Percentiles rank a stretch among this genome's conserved stretches.
Evolutionary conservation across 805 yeast species (phyloP).

Genomic region (Nakazawaea ernobii): DNA sequence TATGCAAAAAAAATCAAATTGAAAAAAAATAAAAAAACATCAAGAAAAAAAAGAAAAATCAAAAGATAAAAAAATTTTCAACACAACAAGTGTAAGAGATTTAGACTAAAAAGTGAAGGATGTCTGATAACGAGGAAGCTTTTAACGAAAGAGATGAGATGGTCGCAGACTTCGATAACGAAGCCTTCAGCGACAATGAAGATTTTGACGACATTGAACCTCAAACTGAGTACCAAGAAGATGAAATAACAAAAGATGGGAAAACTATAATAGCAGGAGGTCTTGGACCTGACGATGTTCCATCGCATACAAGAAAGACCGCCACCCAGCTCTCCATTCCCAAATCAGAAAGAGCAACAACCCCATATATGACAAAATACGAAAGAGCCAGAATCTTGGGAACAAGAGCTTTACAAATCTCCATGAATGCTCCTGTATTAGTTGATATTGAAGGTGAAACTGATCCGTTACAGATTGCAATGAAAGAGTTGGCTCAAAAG

Average conservation of each 20-base stretch:
- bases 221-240: slow-evolving; percentile 28
- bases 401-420: slow-evolving; percentile 94
- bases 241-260: slow-evolving; percentile 61
- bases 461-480: slow-evolving; percentile 95
- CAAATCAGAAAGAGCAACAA: slow-evolving; percentile 82
- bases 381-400: slow-evolving; percentile 98
- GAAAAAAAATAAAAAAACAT: background rate
- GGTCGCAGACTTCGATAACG: slow-evolving; percentile 80
- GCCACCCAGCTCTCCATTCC: slow-evolving; percentile 82
- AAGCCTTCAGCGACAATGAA: slow-evolving; percentile 41
- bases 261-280: slow-evolving; percentile 70
- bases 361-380: slow-evolving; percentile 98
- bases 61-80: slow-evolving; percentile 1
- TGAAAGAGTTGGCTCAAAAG: slow-evolving; percentile 92
- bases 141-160: slow-evolving; percentile 68
- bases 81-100: background rate
- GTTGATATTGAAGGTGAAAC: slow-evolving; percentile 99
- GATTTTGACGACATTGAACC: slow-evolving; percentile 35
- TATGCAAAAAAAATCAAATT: background rate
- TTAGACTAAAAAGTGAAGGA: slow-evolving; percentile 14
- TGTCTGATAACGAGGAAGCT: slow-evolving; percentile 53
- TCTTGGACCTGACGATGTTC: slow-evolving; percentile 48
- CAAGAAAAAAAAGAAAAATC: background rate
- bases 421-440: slow-evolving; percentile 97
- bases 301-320: slow-evolving; percentile 48